phyloP scores from a whole-genome alignment of 2,329 filamentous ascomycete species.

The Cephalotrichum gorgonifer region DNA sequence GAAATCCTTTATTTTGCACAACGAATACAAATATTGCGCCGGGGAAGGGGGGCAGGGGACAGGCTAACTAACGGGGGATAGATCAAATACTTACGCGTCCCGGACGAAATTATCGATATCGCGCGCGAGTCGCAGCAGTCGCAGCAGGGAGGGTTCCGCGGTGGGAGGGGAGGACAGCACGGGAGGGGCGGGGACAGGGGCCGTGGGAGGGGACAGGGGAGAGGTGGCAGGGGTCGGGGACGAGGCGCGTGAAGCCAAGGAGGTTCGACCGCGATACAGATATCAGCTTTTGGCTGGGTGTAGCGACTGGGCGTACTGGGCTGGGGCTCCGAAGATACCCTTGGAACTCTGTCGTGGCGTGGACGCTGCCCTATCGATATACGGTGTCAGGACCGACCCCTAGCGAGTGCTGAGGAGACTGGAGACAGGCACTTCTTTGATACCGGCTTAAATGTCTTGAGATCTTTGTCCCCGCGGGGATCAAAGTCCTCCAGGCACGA shows the following conservation, averaged over 20 bases:
- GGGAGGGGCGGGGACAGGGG: conserved; percentile 45
- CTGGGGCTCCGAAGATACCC: too few species aligned
- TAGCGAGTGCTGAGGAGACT: too few species aligned
- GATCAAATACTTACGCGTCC: conserved; percentile 97
- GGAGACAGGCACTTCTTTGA: too few species aligned
- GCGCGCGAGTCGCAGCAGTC: conserved; percentile 86
- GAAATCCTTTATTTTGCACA: background rate
- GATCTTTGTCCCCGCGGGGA: too few species aligned
- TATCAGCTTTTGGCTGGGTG: too few species aligned
- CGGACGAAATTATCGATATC: conserved; percentile 90
- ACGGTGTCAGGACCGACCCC: too few species aligned
- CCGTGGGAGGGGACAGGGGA: conserved; percentile 45
- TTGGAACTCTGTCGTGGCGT: too few species aligned
- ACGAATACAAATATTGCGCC: background rate
- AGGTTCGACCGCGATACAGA: too few species aligned
- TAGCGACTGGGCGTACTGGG: too few species aligned
- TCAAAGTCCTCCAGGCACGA: too few species aligned
- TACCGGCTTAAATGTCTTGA: too few species aligned
- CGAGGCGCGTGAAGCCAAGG: conserved; percentile 19
- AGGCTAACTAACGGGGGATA: conserved; percentile 23
- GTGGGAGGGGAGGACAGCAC: conserved; percentile 50
- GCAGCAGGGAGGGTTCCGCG: conserved; percentile 52
- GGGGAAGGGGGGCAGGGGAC: background rate
- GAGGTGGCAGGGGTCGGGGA: conserved; percentile 34
- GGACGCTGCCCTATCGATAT: too few species aligned